Percentiles rank a stretch among this genome's conserved stretches.
Conservation (phyloP, 2,329 filamentous ascomycete genomes). For the Pseudogymnoascus sp. region DNA sequence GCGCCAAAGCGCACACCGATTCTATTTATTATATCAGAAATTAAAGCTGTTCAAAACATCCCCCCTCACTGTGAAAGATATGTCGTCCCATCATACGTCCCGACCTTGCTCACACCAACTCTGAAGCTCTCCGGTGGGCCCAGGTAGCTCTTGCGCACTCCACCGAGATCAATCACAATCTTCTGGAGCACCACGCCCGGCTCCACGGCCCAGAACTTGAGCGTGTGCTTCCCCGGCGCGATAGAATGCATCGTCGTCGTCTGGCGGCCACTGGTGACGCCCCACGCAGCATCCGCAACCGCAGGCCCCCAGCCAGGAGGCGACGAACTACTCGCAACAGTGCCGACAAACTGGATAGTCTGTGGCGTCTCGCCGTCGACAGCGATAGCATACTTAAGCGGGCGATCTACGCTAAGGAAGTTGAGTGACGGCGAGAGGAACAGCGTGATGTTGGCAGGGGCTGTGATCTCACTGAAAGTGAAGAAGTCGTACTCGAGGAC, state of each 20-base stretch:
- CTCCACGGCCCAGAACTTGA: constrained; percentile 32
- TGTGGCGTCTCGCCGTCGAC: constrained; percentile 34
- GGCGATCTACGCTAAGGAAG: constrained; percentile 42
- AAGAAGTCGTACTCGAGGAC: constrained; percentile 56
- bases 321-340: constrained; percentile 19
- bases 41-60: not conserved
- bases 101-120: constrained; percentile 12
- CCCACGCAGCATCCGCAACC: constrained; percentile 21
- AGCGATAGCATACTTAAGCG: constrained; percentile 44
- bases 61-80: not conserved
- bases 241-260: constrained; percentile 24
- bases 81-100: not conserved
- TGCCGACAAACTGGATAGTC: constrained; percentile 28
- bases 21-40: constrained; percentile 1
- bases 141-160: constrained; percentile 33
- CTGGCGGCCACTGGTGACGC: constrained; percentile 18
- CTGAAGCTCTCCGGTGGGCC: constrained; percentile 34
- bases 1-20: not conserved
- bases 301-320: constrained; percentile 18
- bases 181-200: constrained; percentile 34
- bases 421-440: constrained; percentile 48
- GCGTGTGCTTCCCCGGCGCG: constrained; percentile 21
- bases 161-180: constrained; percentile 35
- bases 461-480: constrained; percentile 35
- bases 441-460: constrained; percentile 39